Percentiles rank a stretch among this genome's conserved stretches.
Conservation (phyloP, 2,329 filamentous ascomycete species). For the Pseudogymnoascus sp. region DNA sequence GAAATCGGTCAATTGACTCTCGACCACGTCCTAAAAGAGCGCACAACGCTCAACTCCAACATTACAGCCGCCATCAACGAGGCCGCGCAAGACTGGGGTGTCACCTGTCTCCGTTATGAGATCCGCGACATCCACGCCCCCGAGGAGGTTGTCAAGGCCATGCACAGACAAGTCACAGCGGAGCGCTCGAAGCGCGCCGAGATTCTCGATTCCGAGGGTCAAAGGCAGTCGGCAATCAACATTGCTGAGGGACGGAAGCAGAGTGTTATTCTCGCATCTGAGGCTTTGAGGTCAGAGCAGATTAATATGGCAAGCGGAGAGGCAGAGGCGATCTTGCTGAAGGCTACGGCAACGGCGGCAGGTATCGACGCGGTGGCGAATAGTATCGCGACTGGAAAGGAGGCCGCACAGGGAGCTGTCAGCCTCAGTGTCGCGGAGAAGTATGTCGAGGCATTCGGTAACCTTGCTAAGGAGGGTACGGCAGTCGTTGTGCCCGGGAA, state of each 20-base stretch:
- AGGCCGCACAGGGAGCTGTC: slow-evolving; percentile 72
- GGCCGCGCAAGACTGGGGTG: slow-evolving; percentile 92
- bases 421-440: slow-evolving; percentile 90
- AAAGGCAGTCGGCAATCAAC: slow-evolving; percentile 95
- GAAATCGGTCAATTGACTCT: slow-evolving; percentile 95
- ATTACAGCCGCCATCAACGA: slow-evolving; percentile 99
- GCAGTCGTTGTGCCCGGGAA: slow-evolving; percentile 94
- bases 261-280: slow-evolving; percentile 89
- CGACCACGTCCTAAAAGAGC: slow-evolving; percentile 96
- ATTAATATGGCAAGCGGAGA: slow-evolving; percentile 92
- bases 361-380: slow-evolving; percentile 82
- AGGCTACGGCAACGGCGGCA: slow-evolving; percentile 74
- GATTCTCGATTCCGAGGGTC: slow-evolving; percentile 94
- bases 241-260: slow-evolving; percentile 97
- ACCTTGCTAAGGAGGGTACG: slow-evolving; percentile 90
- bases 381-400: slow-evolving; percentile 64
- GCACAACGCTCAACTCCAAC: slow-evolving; percentile 90
- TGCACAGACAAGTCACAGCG: slow-evolving; percentile 96
- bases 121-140: slow-evolving; percentile 98
- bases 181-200: slow-evolving; percentile 96
- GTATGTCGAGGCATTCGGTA: slow-evolving; percentile 91
- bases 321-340: slow-evolving; percentile 83
- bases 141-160: slow-evolving; percentile 85
- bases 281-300: slow-evolving; percentile 80
- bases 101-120: slow-evolving; percentile 92